A percentile compares a stretch with the other conserved stretches of the same genome.
These are phyloP conservation scores for Didymella pomorum DNA, from an alignment of 2,329 filamentous ascomycete genomes.

Conservation along the genomic window DNA sequence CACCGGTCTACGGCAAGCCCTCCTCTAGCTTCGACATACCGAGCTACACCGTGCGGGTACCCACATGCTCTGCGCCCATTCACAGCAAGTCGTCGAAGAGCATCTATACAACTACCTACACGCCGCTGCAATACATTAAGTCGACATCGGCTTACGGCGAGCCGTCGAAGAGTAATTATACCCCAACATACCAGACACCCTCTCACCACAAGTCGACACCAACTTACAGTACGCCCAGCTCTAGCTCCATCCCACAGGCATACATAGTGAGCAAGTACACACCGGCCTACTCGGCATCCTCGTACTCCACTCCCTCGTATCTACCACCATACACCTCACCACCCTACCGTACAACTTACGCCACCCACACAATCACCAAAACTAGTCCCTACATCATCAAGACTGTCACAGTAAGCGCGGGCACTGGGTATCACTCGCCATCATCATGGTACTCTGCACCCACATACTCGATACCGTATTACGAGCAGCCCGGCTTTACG, in stretches of 20 bases:
- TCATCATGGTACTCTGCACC: neutral
- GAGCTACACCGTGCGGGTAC: no score
- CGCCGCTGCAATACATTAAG: neutral
- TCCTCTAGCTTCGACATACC: no score
- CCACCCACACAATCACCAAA: neutral
- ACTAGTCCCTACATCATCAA: neutral
- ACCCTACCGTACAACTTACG: conserved; percentile 1
- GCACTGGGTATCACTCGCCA: neutral
- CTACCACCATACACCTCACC: neutral
- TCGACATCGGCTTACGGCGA: neutral
- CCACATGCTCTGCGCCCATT: no score
- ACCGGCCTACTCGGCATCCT: neutral
- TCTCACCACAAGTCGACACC: neutral
- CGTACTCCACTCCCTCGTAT: neutral
- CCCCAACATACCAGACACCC: neutral
- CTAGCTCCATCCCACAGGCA: neutral
- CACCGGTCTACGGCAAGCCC: neutral
- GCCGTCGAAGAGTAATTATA: neutral
- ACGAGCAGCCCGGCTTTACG: neutral
- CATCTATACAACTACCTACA: neutral
- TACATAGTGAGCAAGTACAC: neutral
- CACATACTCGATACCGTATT: neutral
- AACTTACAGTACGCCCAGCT: neutral
- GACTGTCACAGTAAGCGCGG: neutral
- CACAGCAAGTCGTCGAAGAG: neutral